phyloP scores from a whole-genome alignment of 2,329 filamentous ascomycete species.

The Aspergillus eucalypticola region DNA sequence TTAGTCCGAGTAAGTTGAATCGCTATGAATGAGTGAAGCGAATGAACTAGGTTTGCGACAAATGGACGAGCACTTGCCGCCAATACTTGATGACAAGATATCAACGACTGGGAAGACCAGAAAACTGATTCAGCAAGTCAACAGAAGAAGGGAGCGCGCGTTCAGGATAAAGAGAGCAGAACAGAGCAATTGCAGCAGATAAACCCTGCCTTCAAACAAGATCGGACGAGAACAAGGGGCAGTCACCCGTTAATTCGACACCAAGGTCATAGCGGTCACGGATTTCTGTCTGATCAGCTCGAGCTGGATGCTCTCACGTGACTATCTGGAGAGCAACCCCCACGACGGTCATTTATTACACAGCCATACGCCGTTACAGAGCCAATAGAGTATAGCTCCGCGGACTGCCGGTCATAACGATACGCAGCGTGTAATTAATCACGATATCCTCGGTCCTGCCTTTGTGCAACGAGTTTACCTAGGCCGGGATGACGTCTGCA shows the following conservation, averaged over 20 bases:
- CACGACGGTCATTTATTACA: background rate
- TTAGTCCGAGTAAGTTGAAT: background rate
- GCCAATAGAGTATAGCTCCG: background rate
- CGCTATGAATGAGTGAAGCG: background rate
- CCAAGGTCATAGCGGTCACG: conserved; percentile 7
- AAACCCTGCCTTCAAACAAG: conserved; percentile 2
- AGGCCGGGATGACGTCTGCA: conserved; percentile 13
- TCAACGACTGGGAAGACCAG: background rate
- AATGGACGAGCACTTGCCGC: background rate
- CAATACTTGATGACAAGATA: background rate
- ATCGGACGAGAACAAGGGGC: conserved; percentile 3
- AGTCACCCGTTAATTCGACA: conserved; percentile 8
- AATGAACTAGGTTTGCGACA: background rate
- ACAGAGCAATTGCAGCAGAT: conserved; percentile 4
- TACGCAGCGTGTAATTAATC: conserved; percentile 1
- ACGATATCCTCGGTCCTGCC: conserved; percentile 11
- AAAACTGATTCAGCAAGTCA: background rate
- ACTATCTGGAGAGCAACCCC: background rate
- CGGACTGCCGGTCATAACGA: background rate
- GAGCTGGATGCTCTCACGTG: conserved; percentile 18
- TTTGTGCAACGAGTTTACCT: conserved; percentile 4
- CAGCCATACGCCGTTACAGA: background rate
- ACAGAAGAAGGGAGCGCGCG: background rate
- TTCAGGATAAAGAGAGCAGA: background rate
- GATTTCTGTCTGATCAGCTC: conserved; percentile 10